Percentiles rank a stretch among this genome's conserved stretches.
These are phyloP conservation scores for Lipomyces japonicus DNA, from an alignment of 805 yeast genomes.

Conservation along the genomic window DNA sequence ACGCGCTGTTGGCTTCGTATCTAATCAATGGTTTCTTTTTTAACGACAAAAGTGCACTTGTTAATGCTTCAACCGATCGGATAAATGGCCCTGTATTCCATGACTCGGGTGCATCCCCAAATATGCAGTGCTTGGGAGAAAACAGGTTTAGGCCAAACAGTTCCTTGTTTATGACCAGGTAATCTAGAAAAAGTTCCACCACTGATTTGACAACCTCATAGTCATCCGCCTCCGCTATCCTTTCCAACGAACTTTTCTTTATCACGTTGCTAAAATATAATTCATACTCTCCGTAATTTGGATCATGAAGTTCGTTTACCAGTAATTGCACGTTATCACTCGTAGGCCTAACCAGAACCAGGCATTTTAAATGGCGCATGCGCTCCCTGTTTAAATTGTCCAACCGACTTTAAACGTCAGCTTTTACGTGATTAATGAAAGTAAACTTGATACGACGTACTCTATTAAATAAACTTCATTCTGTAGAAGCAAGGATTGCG, in stretches of 20 bases:
- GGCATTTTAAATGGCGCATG: conserved; percentile 76
- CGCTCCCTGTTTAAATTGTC: conserved; percentile 60
- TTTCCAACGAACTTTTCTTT: conserved; percentile 73
- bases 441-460: conserved; percentile 27
- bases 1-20: conserved; percentile 64
- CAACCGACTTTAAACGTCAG: conserved; percentile 38
- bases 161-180: conserved; percentile 65
- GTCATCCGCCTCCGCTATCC: conserved; percentile 86
- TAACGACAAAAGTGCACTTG: conserved; percentile 63
- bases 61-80: conserved; percentile 44
- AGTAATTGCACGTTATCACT: conserved; percentile 58
- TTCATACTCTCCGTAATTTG: conserved; percentile 76
- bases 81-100: conserved; percentile 50
- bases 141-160: conserved; percentile 50
- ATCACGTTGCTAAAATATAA: conserved; percentile 72
- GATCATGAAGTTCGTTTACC: conserved; percentile 64
- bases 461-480: conserved; percentile 84
- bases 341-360: conserved; percentile 73
- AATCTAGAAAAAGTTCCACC: conserved; percentile 83
- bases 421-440: neutral
- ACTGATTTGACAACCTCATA: conserved; percentile 72
- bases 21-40: conserved; percentile 75
- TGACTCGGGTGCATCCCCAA: conserved; percentile 41
- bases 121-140: conserved; percentile 35
- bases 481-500: conserved; percentile 78